phyloP scores from a whole-genome alignment of 129 eudicot species.

The Sambucus nigra region DNA sequence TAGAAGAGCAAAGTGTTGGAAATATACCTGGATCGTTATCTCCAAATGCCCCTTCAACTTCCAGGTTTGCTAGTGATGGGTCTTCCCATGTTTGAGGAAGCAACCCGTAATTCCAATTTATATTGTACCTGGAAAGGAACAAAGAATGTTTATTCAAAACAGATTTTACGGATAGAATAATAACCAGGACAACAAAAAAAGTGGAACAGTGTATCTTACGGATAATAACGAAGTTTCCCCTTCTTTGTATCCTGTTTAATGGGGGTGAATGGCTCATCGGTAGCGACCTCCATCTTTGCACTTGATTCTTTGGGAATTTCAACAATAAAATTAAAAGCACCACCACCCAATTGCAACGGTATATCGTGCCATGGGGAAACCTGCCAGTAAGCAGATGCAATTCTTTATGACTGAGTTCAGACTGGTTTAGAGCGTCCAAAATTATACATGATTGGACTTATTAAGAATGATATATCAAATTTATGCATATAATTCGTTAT shows the following conservation, averaged over 20 bases:
- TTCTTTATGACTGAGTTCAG: neutral
- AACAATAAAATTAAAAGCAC: slow-evolving; percentile 72
- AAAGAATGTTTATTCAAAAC: neutral
- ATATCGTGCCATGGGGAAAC: slow-evolving; percentile 99
- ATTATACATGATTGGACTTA: slow-evolving; percentile 8
- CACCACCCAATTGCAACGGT: slow-evolving; percentile 84
- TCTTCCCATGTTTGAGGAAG: slow-evolving; percentile 99
- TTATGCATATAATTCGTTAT: neutral
- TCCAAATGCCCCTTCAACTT: slow-evolving; percentile 96
- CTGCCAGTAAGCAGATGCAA: slow-evolving; percentile 32
- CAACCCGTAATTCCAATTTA: slow-evolving; percentile 96
- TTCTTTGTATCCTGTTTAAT: slow-evolving; percentile 96
- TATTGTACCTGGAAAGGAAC: slow-evolving; percentile 61
- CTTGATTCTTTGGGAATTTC: slow-evolving; percentile 99
- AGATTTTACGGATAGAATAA: neutral
- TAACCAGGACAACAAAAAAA: neutral
- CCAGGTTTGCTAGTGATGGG: slow-evolving; percentile 72
- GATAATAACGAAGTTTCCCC: slow-evolving; percentile 96
- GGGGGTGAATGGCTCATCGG: slow-evolving; percentile 82
- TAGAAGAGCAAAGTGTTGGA: neutral
- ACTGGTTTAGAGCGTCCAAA: slow-evolving; percentile 3
- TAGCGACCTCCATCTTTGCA: slow-evolving; percentile 99
- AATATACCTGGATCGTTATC: slow-evolving; percentile 92
- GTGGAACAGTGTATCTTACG: slow-evolving; percentile 40
- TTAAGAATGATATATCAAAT: neutral